Evolutionary conservation across 2,329 filamentous ascomycete genomes (phyloP).

Genomic region (Rutstroemia sp.): DNA sequence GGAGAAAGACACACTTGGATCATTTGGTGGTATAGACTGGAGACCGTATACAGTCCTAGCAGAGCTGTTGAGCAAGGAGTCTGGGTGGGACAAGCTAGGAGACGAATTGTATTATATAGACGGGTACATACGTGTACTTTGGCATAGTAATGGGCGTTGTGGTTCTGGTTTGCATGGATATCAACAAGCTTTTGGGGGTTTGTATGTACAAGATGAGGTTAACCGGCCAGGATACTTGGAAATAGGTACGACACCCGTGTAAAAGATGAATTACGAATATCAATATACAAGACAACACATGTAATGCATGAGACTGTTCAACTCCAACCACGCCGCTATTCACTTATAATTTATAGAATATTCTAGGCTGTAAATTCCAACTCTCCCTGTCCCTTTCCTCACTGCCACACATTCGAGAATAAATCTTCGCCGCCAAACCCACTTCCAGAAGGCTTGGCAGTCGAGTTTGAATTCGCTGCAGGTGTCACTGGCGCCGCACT

Average conservation of each 20-base stretch:
- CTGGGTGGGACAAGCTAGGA: neutral
- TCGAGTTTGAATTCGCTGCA: constrained; percentile 50
- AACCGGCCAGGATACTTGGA: neutral
- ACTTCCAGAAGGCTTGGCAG: constrained; percentile 33
- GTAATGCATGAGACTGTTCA: neutral
- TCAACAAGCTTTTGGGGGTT: neutral
- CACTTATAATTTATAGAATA: constrained; percentile 5
- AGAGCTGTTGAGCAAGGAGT: neutral
- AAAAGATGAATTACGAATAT: neutral
- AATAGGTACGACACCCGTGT: neutral
- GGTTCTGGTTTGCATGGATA: constrained; percentile 1
- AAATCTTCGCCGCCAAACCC: constrained; percentile 62
- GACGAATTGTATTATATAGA: constrained; percentile 20
- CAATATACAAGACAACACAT: neutral
- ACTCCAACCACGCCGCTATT: neutral
- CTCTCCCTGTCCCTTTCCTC: constrained; percentile 14
- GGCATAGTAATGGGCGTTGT: constrained; percentile 28
- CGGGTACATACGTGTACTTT: constrained; percentile 10
- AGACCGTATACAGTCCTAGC: neutral
- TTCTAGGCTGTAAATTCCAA: neutral
- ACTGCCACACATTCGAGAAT: constrained; percentile 96
- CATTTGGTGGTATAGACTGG: neutral
- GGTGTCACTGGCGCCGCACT: constrained; percentile 54
- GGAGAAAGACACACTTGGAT: neutral
- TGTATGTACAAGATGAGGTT: neutral